Evolutionary conservation across 768 basidiomycete genomes (phyloP), one percentile per base, ranked within the genome.

Genomic region (Termitomyces sp.): DNA sequence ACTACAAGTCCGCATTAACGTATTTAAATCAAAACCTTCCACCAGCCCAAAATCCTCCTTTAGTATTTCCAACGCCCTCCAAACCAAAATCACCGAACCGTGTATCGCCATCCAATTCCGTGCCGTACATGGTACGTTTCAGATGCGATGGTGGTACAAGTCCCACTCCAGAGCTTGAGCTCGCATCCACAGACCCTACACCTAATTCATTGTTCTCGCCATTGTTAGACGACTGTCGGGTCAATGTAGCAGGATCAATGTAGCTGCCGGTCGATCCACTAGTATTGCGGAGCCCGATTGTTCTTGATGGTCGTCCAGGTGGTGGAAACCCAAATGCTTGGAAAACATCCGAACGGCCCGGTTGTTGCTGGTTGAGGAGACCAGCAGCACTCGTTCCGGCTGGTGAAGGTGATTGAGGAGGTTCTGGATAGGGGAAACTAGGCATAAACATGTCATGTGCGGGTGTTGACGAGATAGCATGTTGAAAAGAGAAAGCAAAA

Each of bases 21-120:
- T 21, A 25, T 25, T 72, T 59, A 34, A 61, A 76, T 28, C 28
- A 80, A 61, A 76, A 79, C 52, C 73, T 72, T 49, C 76, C 77
- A 43, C 77, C 75, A 0, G 79, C 68, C 87, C 89, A 90, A 64
- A 86, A 89, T 6, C 60, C 56, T 21, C 58, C 59, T 50, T 61
- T 60, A 43, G 81, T 80, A 47, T 79, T 79, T n/a, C 86, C 86
- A 55, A 90, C 82, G 12, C 89, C 86, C 64, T 89, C 85, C 25
- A 89, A 76, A 39, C 89, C 89, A 66, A 91, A 91, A 70, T 91
- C 89, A 5, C 89, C 89, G 66, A 92, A 92, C 50, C 89, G 81
- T n/a, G 86, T 85, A 65, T 91, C 89, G 32, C 74, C 75, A n/a
- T 89, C 89, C 42, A 90, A 71, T 70, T 91, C 89, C 0, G 89